A percentile compares a stretch with the other conserved stretches of the same genome.
Conservation (phyloP, 2,329 filamentous ascomycete species). For the Penicillium sp. region DNA sequence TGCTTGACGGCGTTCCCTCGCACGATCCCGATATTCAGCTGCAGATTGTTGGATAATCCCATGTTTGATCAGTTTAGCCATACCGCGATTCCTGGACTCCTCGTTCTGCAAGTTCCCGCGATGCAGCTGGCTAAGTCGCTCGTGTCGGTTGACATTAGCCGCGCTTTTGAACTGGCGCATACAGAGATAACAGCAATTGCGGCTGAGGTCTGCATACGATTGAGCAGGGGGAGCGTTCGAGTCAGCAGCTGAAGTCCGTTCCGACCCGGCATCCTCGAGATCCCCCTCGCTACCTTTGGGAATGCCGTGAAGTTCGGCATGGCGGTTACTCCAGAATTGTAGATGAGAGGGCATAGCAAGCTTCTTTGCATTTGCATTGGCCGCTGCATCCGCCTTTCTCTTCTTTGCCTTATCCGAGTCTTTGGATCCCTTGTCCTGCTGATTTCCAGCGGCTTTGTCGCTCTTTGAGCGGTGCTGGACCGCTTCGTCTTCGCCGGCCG, state of each 20-base stretch:
- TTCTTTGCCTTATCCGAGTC: constrained; percentile 48
- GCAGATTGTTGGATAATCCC: constrained; percentile 34
- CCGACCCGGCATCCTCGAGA: constrained; percentile 14
- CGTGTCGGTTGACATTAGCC: constrained; percentile 58
- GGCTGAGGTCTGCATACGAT: constrained; percentile 60
- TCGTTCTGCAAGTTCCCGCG: constrained; percentile 54
- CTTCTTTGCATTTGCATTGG: constrained; percentile 39
- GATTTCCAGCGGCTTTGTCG: constrained; percentile 16
- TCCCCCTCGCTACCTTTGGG: constrained; percentile 33
- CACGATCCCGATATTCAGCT: constrained; percentile 48
- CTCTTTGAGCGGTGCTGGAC: constrained; percentile 21
- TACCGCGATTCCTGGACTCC: constrained; percentile 42
- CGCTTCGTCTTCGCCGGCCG: constrained; percentile 49
- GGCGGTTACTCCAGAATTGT: constrained; percentile 69
- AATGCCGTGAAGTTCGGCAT: constrained; percentile 63
- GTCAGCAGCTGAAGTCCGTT: constrained; percentile 28
- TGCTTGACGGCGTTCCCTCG: constrained; percentile 45
- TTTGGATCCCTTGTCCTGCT: constrained; percentile 35
- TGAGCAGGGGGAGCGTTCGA: constrained; percentile 44
- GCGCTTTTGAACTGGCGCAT: constrained; percentile 56
- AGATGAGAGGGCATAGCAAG: constrained; percentile 62
- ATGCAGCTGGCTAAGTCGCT: constrained; percentile 58
- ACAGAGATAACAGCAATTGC: constrained; percentile 62
- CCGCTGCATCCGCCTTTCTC: constrained; percentile 45
- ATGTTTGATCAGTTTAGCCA: constrained; percentile 45